Conservation (phyloP, 176 grass and related monocot genomes). For the Ampelocalamus luodianensis region DNA sequence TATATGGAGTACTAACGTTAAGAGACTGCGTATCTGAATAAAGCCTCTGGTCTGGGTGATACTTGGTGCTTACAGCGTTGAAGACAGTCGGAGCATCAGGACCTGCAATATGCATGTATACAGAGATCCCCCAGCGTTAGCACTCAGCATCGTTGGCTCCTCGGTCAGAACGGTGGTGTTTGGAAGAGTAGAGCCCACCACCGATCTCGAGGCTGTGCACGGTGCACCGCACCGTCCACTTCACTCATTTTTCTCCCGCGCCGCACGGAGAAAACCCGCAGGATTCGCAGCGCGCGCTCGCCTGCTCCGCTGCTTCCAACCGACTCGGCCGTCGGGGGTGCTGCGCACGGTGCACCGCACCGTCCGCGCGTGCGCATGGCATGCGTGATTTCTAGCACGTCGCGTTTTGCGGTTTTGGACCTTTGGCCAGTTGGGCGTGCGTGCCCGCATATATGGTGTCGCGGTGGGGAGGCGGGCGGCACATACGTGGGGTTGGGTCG, state of each 20-base stretch:
- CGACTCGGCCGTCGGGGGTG: too few species aligned
- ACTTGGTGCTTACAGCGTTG: conserved; percentile 60
- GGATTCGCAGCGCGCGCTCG: neutral
- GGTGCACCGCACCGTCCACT: neutral
- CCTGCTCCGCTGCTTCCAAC: too few species aligned
- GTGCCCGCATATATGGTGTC: neutral
- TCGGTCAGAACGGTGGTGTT: neutral
- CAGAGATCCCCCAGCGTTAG: neutral
- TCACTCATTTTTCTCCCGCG: conserved; percentile 23
- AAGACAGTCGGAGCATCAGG: conserved; percentile 64
- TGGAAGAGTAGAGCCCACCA: neutral
- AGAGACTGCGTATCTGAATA: neutral
- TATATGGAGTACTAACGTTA: neutral
- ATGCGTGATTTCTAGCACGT: neutral
- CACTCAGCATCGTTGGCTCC: neutral
- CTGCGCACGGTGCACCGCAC: too few species aligned
- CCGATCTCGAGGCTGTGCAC: neutral
- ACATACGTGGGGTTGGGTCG: neutral
- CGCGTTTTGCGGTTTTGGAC: neutral
- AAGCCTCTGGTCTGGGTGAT: too few species aligned
- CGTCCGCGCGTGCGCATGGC: too few species aligned
- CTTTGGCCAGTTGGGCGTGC: neutral
- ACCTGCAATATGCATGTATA: conserved; percentile 26
- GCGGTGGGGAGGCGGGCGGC: neutral
- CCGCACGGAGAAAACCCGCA: neutral